Evolutionary conservation across 2,329 filamentous ascomycete species (phyloP), one percentile per base, ranked within the genome.

Genomic region (Malbranchea zuffiana): DNA sequence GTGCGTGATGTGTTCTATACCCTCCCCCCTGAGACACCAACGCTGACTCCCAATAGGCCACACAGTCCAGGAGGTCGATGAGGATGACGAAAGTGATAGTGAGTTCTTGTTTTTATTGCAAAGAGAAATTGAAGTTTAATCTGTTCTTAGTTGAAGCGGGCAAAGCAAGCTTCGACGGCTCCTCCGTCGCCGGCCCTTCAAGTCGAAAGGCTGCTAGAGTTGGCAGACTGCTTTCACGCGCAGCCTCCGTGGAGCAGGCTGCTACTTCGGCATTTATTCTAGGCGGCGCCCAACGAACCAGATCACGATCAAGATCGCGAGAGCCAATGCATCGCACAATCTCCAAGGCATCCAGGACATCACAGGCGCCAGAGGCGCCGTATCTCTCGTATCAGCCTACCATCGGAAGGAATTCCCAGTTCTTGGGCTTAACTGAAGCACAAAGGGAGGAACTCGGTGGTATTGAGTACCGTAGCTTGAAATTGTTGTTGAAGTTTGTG

Each of bases 391-490:
- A 57, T 12, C 56, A 62, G 23, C 60, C 59, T 3, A 66, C 63
- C 1, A 43, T 70, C 4, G 65, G 66, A 0, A 54, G 64, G 2
- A 70, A 70, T 40, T 68, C 64, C 1, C 50, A 59, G 17, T 70
- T 71, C 20, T 42, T 59, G 19, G 63, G 68, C 33, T 28, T 71
- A 32, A 59, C 59, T 1, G 49, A 52, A 0, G 44, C 58, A 12
- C 63, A 66, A 29, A 51, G 61, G 4, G 63, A 69, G 39, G 52
- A 56, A n/a, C 52, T 72, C 0, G 68, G 69, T 1, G 69, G 69
- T 0, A 65, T 71, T 23, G 69, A 72, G 47, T 72, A 72, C 28
- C 60, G 66, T 1, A 66, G 61, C 20, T 49, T 72, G 20, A 68
- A 66, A 44, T 44, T 71, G 1, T 48, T 73, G 8, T 46, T 71